phyloP scores from a whole-genome alignment of 805 yeast genomes.

The Kuraishia hungarica region DNA sequence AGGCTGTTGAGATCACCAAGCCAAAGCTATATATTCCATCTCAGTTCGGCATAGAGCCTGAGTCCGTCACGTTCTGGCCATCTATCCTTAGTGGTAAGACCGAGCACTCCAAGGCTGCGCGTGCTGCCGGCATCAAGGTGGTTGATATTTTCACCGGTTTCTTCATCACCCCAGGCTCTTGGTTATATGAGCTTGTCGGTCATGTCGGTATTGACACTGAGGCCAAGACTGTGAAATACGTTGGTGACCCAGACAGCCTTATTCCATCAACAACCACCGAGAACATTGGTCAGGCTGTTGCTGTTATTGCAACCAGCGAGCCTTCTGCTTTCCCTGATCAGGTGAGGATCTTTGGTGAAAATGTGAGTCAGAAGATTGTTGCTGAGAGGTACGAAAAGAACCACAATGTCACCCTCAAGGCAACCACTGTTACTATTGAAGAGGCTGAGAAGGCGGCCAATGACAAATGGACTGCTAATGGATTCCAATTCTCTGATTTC shows the following conservation, averaged over 20 bases:
- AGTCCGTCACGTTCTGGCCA: conserved; percentile 14
- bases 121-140: conserved; percentile 36
- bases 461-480: conserved; percentile 15
- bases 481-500: conserved; percentile 26
- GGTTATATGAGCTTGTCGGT: conserved; percentile 25
- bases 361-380: conserved; percentile 28
- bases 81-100: conserved; percentile 28
- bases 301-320: conserved; percentile 29
- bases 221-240: conserved; percentile 23
- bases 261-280: conserved; percentile 26
- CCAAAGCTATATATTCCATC: conserved; percentile 51
- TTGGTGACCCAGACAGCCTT: conserved; percentile 30
- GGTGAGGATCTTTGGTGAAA: conserved; percentile 33
- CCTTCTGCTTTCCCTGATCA: conserved; percentile 32
- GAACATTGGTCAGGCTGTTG: conserved; percentile 37
- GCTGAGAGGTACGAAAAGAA: conserved; percentile 29
- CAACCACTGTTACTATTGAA: conserved; percentile 21
- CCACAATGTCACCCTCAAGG: conserved; percentile 26
- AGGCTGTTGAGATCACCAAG: conserved; percentile 31
- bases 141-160: conserved; percentile 32
- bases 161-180: conserved; percentile 27
- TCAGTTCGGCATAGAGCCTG: conserved; percentile 46
- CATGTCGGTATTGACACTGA: conserved; percentile 29
- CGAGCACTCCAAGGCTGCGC: conserved; percentile 27
- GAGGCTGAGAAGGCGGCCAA: conserved; percentile 24